Evolutionary conservation across 129 eudicot genomes (phyloP).

Genomic region (Arctium lappa): DNA sequence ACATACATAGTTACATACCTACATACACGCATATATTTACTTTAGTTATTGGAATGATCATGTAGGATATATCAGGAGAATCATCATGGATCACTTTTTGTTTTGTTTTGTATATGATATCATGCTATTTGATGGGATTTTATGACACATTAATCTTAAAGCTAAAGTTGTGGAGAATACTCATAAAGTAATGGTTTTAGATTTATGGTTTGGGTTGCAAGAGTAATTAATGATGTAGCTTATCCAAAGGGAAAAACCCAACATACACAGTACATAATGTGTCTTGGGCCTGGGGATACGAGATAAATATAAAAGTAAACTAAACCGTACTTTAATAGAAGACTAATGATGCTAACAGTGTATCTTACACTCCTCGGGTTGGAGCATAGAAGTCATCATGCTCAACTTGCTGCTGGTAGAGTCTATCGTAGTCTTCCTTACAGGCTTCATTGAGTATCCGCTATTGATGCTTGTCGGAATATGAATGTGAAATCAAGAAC

Average conservation of each 20-base stretch:
- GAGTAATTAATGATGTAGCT: background rate
- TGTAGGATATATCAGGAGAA: background rate
- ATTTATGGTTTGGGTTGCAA: background rate
- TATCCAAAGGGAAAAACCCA: background rate
- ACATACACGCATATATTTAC: too few relatives aligned
- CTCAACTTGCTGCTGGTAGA: too few relatives aligned
- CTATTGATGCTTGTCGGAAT: too few relatives aligned
- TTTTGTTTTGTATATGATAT: background rate
- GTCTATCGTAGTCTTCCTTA: too few relatives aligned
- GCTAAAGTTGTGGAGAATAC: background rate
- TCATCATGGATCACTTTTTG: background rate
- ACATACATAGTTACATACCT: too few relatives aligned
- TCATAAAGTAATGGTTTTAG: background rate
- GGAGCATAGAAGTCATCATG: too few relatives aligned
- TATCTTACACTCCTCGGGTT: too few relatives aligned
- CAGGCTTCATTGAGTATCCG: too few relatives aligned
- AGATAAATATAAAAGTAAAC: background rate
- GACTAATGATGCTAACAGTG: too few relatives aligned
- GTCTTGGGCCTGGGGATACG: background rate
- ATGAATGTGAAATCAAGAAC: too few relatives aligned
- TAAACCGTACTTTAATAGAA: too few relatives aligned
- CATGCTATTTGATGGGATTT: background rate
- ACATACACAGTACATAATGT: background rate
- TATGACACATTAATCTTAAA: background rate
- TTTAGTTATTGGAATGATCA: too few relatives aligned